These are phyloP conservation scores for Micractinium conductrix DNA, from an alignment of 139 green algal genomes.

Conservation along the genomic window DNA sequence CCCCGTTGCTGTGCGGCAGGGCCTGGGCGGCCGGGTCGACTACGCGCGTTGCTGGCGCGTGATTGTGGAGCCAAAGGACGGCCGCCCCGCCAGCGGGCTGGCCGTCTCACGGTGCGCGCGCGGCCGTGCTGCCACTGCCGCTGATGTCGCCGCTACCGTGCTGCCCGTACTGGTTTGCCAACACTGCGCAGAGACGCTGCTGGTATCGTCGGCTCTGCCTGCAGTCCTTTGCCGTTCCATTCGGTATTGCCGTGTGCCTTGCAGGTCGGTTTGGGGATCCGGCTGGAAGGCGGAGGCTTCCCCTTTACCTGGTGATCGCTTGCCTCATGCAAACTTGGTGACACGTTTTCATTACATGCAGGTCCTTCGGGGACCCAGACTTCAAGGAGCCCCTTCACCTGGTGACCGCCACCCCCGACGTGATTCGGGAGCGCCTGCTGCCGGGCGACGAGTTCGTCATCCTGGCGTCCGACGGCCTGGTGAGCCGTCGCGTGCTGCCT, in stretches of 20 bases:
- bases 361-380: constrained; percentile 57
- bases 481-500: background rate
- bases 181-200: background rate
- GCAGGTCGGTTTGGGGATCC: background rate
- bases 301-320: background rate
- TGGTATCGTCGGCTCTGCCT: background rate
- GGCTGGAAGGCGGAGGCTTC: background rate
- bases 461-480: constrained; percentile 53
- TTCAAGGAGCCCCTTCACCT: constrained; percentile 80
- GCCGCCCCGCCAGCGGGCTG: constrained; percentile 65
- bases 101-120: constrained; percentile 72
- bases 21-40: constrained; percentile 51
- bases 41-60: constrained; percentile 79
- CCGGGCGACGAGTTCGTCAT: constrained; percentile 58
- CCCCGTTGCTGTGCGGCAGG: background rate
- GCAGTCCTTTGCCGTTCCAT: background rate
- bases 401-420: constrained; percentile 61
- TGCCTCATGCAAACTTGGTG: too few relatives aligned
- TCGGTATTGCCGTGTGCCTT: background rate
- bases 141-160: too few relatives aligned
- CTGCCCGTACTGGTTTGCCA: background rate
- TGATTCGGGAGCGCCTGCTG: constrained; percentile 45
- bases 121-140: background rate
- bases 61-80: constrained; percentile 69
- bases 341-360: background rate